A percentile compares a stretch with the other conserved stretches of the same genome.
These are phyloP conservation scores for Blattamonas nauphoetae DNA, from an alignment of 78 protist genomes.

Conservation along the genomic window DNA sequence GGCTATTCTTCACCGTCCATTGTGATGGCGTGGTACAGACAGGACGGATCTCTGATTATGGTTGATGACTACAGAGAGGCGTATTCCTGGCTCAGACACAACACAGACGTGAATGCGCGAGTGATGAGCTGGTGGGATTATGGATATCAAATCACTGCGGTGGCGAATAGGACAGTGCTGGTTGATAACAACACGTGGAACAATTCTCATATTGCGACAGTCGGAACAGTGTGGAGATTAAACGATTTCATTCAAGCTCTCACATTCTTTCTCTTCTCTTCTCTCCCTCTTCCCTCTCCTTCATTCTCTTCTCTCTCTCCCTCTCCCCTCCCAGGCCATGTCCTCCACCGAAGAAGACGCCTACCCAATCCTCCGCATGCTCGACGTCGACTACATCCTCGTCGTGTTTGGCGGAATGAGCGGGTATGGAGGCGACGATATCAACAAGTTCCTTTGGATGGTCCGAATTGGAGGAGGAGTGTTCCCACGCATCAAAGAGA, in stretches of 20 bases:
- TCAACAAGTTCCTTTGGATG: slow-evolving; percentile 95
- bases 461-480: slow-evolving; percentile 68
- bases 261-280: no score
- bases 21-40: slow-evolving; percentile 64
- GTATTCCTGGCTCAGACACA: slow-evolving; percentile 89
- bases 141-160: slow-evolving; percentile 95
- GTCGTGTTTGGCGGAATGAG: slow-evolving; percentile 90
- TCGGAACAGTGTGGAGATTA: no score
- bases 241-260: no score
- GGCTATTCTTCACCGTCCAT: slow-evolving; percentile 96
- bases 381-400: slow-evolving; percentile 93
- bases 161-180: slow-evolving; percentile 88
- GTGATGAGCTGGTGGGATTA: slow-evolving; percentile 99
- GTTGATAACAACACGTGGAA: slow-evolving; percentile 99
- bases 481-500: slow-evolving; percentile 45
- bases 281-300: no score
- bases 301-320: no score
- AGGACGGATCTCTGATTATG: slow-evolving; percentile 66
- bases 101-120: slow-evolving; percentile 83
- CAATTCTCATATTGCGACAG: slow-evolving; percentile 91
- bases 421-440: slow-evolving; percentile 86
- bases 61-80: slow-evolving; percentile 98
- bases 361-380: slow-evolving; percentile 44
- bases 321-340: no score
- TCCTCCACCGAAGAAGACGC: slow-evolving; percentile 72